Percentiles rank a stretch among this genome's conserved stretches.
Evolutionary conservation across 371 early-diverging fungal species (phyloP).

Genomic region (Actinomortierella wolfii): DNA sequence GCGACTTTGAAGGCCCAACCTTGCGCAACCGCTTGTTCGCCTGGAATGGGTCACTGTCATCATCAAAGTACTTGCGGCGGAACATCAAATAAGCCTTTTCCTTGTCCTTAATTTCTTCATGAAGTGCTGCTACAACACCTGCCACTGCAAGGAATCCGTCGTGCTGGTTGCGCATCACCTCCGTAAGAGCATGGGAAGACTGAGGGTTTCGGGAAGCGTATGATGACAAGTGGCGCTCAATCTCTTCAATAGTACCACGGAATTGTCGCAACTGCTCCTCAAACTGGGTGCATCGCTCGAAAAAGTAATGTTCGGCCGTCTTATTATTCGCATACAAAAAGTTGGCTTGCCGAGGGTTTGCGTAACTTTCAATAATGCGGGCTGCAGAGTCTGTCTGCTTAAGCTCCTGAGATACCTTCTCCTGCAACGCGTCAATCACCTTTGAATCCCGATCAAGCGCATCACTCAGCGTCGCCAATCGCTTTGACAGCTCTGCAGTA

Average conservation of each 20-base stretch:
- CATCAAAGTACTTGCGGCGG: constrained; percentile 51
- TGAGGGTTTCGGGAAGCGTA: constrained; percentile 23
- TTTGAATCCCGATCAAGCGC: constrained; percentile 35
- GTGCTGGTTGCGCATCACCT: constrained; percentile 66
- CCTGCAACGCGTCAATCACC: constrained; percentile 28
- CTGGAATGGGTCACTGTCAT: constrained; percentile 40
- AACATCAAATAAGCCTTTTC: constrained; percentile 53
- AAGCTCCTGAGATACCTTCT: constrained; percentile 27
- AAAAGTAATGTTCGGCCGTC: constrained; percentile 36
- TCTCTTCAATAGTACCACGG: constrained; percentile 41
- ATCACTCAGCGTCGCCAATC: constrained; percentile 28
- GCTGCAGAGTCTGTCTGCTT: constrained; percentile 43
- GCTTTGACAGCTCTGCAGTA: constrained; percentile 29
- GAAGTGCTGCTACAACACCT: constrained; percentile 59
- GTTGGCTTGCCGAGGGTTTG: constrained; percentile 28
- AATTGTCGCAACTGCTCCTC: constrained; percentile 36
- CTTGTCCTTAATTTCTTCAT: constrained; percentile 59
- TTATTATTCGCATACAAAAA: constrained; percentile 39
- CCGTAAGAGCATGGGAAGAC: constrained; percentile 49
- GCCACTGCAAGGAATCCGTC: constrained; percentile 66
- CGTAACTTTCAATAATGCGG: constrained; percentile 38
- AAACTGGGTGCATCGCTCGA: constrained; percentile 26
- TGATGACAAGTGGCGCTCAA: constrained; percentile 40
- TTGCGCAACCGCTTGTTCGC: constrained; percentile 23
- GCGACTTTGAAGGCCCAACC: constrained; percentile 1